Base-by-base conservation (phyloP, 768 basidiomycete species). In the Collybia mongolica region DNA sequence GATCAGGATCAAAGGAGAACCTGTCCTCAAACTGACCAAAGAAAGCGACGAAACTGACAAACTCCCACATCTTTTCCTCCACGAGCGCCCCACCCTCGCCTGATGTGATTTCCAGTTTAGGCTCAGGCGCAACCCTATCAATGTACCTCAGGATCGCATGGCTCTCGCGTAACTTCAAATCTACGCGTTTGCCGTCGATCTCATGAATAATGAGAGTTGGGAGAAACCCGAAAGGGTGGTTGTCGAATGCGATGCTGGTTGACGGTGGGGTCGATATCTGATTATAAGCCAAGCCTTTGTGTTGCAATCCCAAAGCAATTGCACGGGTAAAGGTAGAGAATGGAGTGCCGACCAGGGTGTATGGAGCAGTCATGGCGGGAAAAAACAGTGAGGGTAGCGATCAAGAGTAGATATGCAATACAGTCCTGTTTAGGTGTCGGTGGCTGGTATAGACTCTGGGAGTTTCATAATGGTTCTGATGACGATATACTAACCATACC, bases 271-370 rank as follows among this genome's bases (percentile, higher is more conserved):
- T 60, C 0, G 60, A 22, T 5, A 58, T 44, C 37, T 68, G 66
- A 6, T 50, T 53, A 50, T 60, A 68, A 19, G 52, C 46, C 20
- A 70, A 39, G 15, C 58, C 54, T 44, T 70, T 70, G 57, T 67
- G 55, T 17, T 63, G 59, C 36, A 70, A 49, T 2, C 65, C 66
- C 14, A 70, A 51, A 6, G 65, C 51, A 32, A 70, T 64, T 1
- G 68, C 65, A 5, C 68, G 60, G 3, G 68, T 70, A 48, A 70
- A 70, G 12, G 68, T 67, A 1, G 68, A 70, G 58, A 64, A 68
- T 0, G 66, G 66, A 0, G 65, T 68, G 12, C 68, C 68, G 41
- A 68, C 53, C 38, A 70, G 44, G 14, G 66, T 66, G 55, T 62
- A 57, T 6, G 55, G 46, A 7, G 52, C 19, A 39, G 47, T 17